Evolutionary conservation across 2,329 filamentous ascomycete species (phyloP).

Genomic region (Hypocrella siamensis): DNA sequence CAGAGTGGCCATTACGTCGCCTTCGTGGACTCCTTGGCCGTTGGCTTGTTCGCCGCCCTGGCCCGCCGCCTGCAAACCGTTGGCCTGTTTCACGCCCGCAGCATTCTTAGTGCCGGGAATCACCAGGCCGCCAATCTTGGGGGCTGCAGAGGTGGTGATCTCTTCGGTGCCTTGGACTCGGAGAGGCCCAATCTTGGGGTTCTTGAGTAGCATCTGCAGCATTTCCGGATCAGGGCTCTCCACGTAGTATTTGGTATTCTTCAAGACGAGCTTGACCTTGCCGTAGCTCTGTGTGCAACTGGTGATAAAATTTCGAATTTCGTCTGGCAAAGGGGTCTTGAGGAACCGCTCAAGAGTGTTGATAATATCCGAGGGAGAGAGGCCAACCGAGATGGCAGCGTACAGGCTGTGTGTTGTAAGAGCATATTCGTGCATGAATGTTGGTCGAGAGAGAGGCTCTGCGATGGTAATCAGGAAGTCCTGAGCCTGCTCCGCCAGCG

Average conservation of each 20-base stretch:
- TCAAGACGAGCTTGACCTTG: conserved; percentile 88
- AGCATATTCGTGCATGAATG: conserved; percentile 84
- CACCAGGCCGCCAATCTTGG: conserved; percentile 73
- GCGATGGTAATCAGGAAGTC: conserved; percentile 94
- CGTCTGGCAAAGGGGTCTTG: conserved; percentile 74
- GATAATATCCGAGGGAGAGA: conserved; percentile 80
- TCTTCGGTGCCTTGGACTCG: conserved; percentile 57
- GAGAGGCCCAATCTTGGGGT: conserved; percentile 65
- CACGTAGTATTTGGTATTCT: conserved; percentile 87
- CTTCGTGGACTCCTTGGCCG: conserved; percentile 38
- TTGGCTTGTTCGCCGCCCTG: conserved; percentile 21
- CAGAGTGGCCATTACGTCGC: conserved; percentile 54
- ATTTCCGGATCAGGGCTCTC: conserved; percentile 82
- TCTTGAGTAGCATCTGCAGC: conserved; percentile 72
- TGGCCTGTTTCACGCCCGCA: conserved; percentile 67
- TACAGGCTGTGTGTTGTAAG: conserved; percentile 88
- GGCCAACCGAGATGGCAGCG: conserved; percentile 86
- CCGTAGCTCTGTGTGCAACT: conserved; percentile 81
- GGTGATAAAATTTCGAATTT: conserved; percentile 61
- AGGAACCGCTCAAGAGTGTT: conserved; percentile 74
- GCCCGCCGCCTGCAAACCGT: conserved; percentile 19
- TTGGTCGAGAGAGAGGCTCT: conserved; percentile 79
- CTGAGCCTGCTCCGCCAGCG: conserved; percentile 71
- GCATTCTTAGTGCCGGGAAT: conserved; percentile 93
- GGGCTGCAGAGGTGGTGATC: conserved; percentile 66